phyloP scores from a whole-genome alignment of 345 rosid species.

The Citrus unshiu region DNA sequence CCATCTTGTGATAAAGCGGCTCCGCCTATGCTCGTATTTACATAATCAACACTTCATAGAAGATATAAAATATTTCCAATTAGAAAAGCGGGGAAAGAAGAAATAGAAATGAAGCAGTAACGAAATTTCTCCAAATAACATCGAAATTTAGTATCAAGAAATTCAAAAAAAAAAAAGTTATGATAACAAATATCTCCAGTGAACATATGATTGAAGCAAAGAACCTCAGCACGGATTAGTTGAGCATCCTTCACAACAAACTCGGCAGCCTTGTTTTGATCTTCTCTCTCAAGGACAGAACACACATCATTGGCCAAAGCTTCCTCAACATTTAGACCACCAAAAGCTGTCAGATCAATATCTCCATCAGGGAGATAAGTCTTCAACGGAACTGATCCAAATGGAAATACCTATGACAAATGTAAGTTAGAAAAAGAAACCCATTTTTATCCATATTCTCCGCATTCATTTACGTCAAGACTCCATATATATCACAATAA shows the following conservation, averaged over 20 bases:
- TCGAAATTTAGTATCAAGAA: not conserved
- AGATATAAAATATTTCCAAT: not conserved
- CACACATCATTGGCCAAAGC: slow-evolving; percentile 55
- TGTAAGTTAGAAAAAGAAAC: not conserved
- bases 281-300: slow-evolving; percentile 70
- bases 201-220: slow-evolving; percentile 12
- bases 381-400: slow-evolving; percentile 91
- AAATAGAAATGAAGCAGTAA: not conserved
- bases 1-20: not conserved
- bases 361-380: slow-evolving; percentile 98
- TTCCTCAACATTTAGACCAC: slow-evolving; percentile 53
- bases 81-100: not conserved
- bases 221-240: slow-evolving; percentile 75
- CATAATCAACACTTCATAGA: not conserved
- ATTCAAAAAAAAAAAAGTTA: not conserved
- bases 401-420: slow-evolving; percentile 67
- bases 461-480: not conserved
- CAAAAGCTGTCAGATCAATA: slow-evolving; percentile 84
- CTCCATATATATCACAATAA: not conserved
- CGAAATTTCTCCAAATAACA: not conserved
- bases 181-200: not conserved
- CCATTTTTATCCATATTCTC: not conserved
- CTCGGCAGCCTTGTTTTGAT: slow-evolving; percentile 42
- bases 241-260: slow-evolving; percentile 76
- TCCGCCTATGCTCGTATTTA: not conserved